Conservation (phyloP, 768 basidiomycete species). For the Podaxis pistillaris region DNA sequence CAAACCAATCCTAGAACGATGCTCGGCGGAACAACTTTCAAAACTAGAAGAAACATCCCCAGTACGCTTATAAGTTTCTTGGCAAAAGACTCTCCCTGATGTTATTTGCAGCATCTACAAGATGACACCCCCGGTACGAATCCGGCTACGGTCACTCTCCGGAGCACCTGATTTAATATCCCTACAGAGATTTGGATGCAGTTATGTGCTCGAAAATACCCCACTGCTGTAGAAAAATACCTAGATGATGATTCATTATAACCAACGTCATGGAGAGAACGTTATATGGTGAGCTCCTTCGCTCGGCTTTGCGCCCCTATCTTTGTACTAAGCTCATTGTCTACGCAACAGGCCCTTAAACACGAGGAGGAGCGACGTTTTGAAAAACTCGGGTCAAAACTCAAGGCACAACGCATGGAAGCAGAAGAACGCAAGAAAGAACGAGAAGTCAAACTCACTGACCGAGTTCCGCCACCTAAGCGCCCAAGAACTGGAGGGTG, state of each 20-base stretch:
- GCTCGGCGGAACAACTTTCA: conserved; percentile 66
- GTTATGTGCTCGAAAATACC: conserved; percentile 61
- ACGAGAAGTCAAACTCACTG: conserved; percentile 73
- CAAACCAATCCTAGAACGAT: conserved; percentile 72
- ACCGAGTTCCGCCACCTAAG: conserved; percentile 64
- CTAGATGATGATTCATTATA: conserved; percentile 36
- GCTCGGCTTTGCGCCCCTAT: neutral
- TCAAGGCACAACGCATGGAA: conserved; percentile 66
- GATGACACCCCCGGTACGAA: conserved; percentile 53
- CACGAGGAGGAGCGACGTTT: conserved; percentile 62
- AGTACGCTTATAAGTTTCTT: conserved; percentile 39
- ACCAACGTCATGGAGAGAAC: conserved; percentile 65
- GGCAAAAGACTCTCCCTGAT: neutral
- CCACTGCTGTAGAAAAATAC: conserved; percentile 50
- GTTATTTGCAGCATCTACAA: conserved; percentile 44
- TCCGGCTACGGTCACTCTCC: conserved; percentile 3
- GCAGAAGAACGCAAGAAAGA: conserved; percentile 76
- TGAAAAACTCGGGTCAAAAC: conserved; percentile 57
- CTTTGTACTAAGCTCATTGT: conserved; percentile 14
- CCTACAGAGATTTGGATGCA: conserved; percentile 62
- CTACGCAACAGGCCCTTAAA: conserved; percentile 43
- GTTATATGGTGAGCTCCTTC: conserved; percentile 56
- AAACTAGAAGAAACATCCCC: conserved; percentile 70
- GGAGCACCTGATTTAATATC: conserved; percentile 12
- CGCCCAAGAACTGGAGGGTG: conserved; percentile 53